phyloP scores from a whole-genome alignment of 192 early-diverging fungal genomes.

The Coemansia sp. region DNA sequence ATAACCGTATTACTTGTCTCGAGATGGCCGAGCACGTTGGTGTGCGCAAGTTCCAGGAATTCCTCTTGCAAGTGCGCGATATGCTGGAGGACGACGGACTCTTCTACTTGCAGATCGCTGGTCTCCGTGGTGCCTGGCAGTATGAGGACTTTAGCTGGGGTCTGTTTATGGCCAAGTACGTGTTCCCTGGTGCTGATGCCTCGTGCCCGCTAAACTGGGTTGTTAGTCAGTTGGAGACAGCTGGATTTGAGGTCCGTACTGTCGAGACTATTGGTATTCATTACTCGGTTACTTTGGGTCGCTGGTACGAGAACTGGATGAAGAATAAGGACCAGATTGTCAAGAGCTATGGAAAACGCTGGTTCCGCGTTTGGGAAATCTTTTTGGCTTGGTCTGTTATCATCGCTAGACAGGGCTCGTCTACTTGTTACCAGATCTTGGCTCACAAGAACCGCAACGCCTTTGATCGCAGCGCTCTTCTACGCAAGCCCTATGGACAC shows the following conservation, averaged over 20 bases:
- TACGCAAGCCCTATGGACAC: conserved; percentile 44
- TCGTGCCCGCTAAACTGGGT: conserved; percentile 97
- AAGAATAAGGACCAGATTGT: conserved; percentile 85
- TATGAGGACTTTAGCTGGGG: conserved; percentile 89
- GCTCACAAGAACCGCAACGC: conserved; percentile 97
- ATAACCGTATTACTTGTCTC: conserved; percentile 95
- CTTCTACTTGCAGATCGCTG: conserved; percentile 98
- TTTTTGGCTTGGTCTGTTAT: conserved; percentile 98
- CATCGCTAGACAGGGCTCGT: conserved; percentile 93
- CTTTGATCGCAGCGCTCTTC: conserved; percentile 81
- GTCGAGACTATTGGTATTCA: conserved; percentile 94
- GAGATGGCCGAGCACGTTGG: conserved; percentile 99
- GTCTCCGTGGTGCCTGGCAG: conserved; percentile 82
- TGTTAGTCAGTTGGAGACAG: conserved; percentile 86
- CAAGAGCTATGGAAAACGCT: conserved; percentile 85
- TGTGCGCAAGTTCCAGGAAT: conserved; percentile 87
- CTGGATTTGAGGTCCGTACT: conserved; percentile 92
- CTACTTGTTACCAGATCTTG: conserved; percentile 96
- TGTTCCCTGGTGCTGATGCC: conserved; percentile 98
- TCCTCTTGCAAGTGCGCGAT: conserved; percentile 89
- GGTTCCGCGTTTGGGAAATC: conserved; percentile 97
- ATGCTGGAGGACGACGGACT: conserved; percentile 97
- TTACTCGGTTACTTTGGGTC: conserved; percentile 93
- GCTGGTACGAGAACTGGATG: conserved; percentile 99
- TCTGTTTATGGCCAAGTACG: conserved; percentile 98